Evolutionary conservation across 2,329 filamentous ascomycete species (phyloP).

Genomic region (Botrytis medusae): DNA sequence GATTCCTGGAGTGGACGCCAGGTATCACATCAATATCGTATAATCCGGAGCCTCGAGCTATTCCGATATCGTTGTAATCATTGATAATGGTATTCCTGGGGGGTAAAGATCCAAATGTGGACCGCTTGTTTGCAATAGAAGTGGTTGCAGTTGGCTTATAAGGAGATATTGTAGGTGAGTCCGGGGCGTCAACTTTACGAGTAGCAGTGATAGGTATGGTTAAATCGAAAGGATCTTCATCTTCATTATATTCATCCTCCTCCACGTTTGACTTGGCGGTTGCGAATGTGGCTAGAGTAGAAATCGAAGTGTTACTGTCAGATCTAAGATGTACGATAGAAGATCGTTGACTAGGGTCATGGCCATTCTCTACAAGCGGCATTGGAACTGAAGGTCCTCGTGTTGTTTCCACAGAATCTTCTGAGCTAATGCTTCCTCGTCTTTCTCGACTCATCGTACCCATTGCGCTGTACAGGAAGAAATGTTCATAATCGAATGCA

Average conservation of each 20-base stretch:
- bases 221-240: constrained; percentile 34
- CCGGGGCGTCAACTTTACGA: background rate
- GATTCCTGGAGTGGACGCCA: constrained; percentile 50
- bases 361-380: constrained; percentile 1
- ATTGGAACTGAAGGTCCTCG: constrained; percentile 43
- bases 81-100: constrained; percentile 22
- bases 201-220: background rate
- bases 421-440: constrained; percentile 56
- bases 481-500: constrained; percentile 95
- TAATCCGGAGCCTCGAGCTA: constrained; percentile 27
- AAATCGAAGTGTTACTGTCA: constrained; percentile 58
- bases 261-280: constrained; percentile 57
- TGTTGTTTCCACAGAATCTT: constrained; percentile 62
- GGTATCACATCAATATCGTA: constrained; percentile 46
- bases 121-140: constrained; percentile 32
- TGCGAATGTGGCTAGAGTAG: constrained; percentile 61
- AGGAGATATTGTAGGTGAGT: constrained; percentile 10
- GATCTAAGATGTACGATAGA: constrained; percentile 47
- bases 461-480: constrained; percentile 91
- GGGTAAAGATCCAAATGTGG: constrained; percentile 35
- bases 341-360: constrained; percentile 28
- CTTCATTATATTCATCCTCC: constrained; percentile 42
- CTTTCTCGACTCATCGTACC: constrained; percentile 65
- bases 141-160: constrained; percentile 22
- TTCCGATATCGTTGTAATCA: constrained; percentile 21